phyloP scores from a whole-genome alignment of 1,284 basidiomycete species.

The Porogramme epimiltina region DNA sequence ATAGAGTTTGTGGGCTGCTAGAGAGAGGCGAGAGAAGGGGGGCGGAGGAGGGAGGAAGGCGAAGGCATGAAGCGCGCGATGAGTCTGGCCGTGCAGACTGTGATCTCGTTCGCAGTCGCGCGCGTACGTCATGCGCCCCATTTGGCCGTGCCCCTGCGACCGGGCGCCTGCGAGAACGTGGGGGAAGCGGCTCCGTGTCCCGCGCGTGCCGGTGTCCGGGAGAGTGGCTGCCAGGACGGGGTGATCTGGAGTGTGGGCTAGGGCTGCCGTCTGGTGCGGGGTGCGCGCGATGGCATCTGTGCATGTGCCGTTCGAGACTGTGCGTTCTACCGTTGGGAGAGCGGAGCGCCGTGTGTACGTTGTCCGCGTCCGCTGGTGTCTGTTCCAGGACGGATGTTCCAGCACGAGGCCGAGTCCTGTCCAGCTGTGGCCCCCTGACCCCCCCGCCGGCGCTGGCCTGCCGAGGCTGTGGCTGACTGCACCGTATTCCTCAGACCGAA shows the following conservation, averaged over 20 bases:
- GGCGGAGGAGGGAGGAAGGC: neutral
- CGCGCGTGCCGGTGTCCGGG: too few relatives aligned
- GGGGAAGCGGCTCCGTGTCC: neutral
- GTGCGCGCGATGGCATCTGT: too few relatives aligned
- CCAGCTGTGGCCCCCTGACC: conserved; percentile 8
- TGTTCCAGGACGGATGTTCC: conserved; percentile 4
- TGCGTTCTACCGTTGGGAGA: neutral
- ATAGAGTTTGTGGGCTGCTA: neutral
- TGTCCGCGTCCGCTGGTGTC: conserved; percentile 5
- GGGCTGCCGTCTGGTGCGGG: too few relatives aligned
- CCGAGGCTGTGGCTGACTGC: conserved; percentile 20
- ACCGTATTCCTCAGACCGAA: conserved; percentile 21
- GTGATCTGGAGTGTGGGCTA: too few relatives aligned
- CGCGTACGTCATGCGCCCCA: conserved; percentile 19
- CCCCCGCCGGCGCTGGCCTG: conserved; percentile 19
- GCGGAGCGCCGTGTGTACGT: conserved; percentile 2
- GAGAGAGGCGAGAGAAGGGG: neutral
- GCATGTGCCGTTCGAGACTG: neutral
- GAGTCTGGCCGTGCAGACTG: neutral
- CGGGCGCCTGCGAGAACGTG: neutral
- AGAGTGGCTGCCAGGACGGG: too few relatives aligned
- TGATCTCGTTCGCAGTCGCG: neutral
- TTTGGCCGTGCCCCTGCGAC: neutral
- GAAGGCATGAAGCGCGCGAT: neutral
- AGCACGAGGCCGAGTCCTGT: conserved; percentile 17